Evolutionary conservation across 768 basidiomycete species (phyloP), one percentile per base, ranked within the genome.

Genomic region (Lentinula sp.): DNA sequence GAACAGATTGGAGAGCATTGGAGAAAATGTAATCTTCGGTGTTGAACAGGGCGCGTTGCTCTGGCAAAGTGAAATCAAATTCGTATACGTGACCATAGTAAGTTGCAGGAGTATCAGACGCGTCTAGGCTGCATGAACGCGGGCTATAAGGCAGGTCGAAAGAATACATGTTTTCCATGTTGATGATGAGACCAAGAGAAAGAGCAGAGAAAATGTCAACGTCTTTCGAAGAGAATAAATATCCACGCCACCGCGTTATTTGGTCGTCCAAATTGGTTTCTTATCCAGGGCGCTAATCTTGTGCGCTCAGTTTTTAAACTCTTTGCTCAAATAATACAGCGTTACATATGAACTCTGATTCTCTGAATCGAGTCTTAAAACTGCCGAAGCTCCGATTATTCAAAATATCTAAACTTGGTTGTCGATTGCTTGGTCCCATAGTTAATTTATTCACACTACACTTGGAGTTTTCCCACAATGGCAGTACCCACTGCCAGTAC

Each of bases 1-100:
- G 23, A 21, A 16, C 40, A 28, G 40, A 42, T 18, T 21, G n/a
- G 1, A 42, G 18, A 15, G 21, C 55, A 40, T 40, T 1, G 32
- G 40, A 43, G 18, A 56, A 18, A 2, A 18, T 13, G 32, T 18
- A 5, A 28, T 35, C 34, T 15, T 51, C 50, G 50, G 23, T 15
- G 7, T 7, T 51, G 34, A 51, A 34, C 28, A 35, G 34, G 15
- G 50, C 50, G 50, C 34, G 31, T 51, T 51, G 50, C 8, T 51
- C 31, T 51, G 37, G 55, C 37, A 56, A 31, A 31, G 37, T 21
- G 18, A 56, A 56, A 21, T 56, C 39, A 31, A 56, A 56, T 31
- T 56, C 55, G 23, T 56, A 56, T 40, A 56, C 55, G 40, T 56
- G 55, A 43, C 55, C 55, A 16, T 56, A 39, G 18, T 37, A 56